Evolutionary conservation across 768 basidiomycete genomes (phyloP).

Genomic region (Pleurotus tuber-regium): DNA sequence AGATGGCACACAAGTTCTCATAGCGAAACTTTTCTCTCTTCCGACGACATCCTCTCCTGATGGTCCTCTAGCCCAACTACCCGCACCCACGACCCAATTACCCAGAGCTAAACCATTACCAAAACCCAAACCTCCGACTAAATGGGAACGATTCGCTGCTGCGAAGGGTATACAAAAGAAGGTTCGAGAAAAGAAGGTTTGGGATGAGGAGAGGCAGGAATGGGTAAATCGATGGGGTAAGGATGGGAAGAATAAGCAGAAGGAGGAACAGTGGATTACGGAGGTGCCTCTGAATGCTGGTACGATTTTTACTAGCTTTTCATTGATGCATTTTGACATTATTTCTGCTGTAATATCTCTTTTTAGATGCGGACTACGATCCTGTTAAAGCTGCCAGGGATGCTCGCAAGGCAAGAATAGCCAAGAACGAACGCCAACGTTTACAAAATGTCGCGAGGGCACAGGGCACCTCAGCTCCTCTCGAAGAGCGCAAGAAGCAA

Average conservation of each 20-base stretch:
- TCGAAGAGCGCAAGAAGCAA: conserved; percentile 60
- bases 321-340: not conserved
- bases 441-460: conserved; percentile 70
- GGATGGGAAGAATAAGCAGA: conserved; percentile 84
- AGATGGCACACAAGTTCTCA: conserved; percentile 78
- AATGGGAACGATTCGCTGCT: conserved; percentile 95
- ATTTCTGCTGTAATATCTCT: too few relatives aligned
- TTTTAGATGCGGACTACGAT: conserved; percentile 72
- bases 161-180: conserved; percentile 91
- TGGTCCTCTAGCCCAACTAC: conserved; percentile 82
- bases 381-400: conserved; percentile 72
- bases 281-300: conserved; percentile 88
- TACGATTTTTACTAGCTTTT: conserved; percentile 34
- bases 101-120: conserved; percentile 93
- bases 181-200: conserved; percentile 74
- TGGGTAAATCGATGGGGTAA: conserved; percentile 93
- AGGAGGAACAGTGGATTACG: conserved; percentile 86
- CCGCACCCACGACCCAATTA: conserved; percentile 69
- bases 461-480: conserved; percentile 26
- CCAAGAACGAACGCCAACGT: conserved; percentile 83
- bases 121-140: conserved; percentile 88
- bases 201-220: conserved; percentile 94
- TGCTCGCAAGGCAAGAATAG: conserved; percentile 76
- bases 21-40: conserved; percentile 78
- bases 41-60: conserved; percentile 74